Base-by-base conservation (phyloP, 2,329 filamentous ascomycete species). In the Gyromitra esculenta region DNA sequence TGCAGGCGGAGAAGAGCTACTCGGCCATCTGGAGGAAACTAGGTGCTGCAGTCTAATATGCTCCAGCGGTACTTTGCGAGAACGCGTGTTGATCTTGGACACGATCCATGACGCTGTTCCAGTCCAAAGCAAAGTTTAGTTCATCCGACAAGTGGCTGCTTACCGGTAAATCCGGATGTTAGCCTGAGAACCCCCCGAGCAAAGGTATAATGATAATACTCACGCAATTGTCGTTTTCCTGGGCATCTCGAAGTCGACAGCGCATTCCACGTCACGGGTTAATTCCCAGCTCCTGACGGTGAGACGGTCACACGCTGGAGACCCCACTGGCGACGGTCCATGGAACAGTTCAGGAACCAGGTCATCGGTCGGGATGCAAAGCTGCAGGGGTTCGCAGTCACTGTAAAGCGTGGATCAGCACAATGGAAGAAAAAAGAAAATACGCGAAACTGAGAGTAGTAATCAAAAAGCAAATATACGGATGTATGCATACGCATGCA, bases 121-220 rank as follows among this genome's bases (percentile, higher is more conserved):
- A 75, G 52, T 64, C 59, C 57, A 77, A 54, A 21, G 48, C 71
- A 59, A 75, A 75, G 35, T 77, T 77, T 45, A 77, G 71, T 65
- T 77, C 75, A 60, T 77, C 64, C 71, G 75, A 77, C 62, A 77
- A 75, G 60, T 75, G 71, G 41, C 75, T 77, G 48, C 66, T 60
- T 52, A 45, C 57, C 60, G 62, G 59, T 56, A 68, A 52, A 64
- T 15, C 35, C 18, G 43, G 39, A 65, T 45, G 50, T 77, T 45
- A 74, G 54, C 41, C 59, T 21, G 59, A 48, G 50, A 62, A 68
- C 21, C 4, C 37, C 45, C 18, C 11, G 50, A 71, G 43, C 25
- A 13, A 62, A 52, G 50, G 18, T 57, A n/a, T 52, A 69, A 73
- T 60, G 21, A 45, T 60, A 52, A 66, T 69, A 77, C 75, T 77